A percentile compares a stretch with the other conserved stretches of the same genome.
Conservation (phyloP, 192 early-diverging fungal species). For the Glomus cerebriforme region DNA sequence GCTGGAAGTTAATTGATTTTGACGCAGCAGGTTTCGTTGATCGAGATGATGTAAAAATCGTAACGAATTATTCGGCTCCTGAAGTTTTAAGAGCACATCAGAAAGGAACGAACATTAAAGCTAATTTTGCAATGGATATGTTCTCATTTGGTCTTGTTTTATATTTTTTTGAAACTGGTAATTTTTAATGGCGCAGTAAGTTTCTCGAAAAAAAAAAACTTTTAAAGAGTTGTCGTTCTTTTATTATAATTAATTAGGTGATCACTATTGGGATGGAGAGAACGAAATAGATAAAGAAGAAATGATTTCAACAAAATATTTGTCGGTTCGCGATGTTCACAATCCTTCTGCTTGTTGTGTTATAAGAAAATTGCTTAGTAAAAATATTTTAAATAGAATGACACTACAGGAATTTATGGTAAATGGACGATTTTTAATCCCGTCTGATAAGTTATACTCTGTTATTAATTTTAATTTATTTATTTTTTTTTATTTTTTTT, state of each 20-base stretch:
- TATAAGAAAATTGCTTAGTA: no score
- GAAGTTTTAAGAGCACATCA: background rate
- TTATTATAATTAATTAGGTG: background rate
- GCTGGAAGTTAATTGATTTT: slow-evolving; percentile 6
- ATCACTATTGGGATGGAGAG: background rate
- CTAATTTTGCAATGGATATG: background rate
- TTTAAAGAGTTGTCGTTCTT: no score
- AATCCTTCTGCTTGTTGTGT: no score
- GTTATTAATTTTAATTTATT: no score
- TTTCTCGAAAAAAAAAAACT: no score
- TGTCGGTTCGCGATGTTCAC: no score
- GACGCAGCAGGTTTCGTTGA: background rate
- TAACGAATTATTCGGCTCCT: slow-evolving; percentile 8
- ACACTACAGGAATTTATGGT: no score
- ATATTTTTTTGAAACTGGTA: slow-evolving; percentile 10
- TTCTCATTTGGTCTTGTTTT: slow-evolving; percentile 14
- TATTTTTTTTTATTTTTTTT: no score
- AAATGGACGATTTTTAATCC: no score
- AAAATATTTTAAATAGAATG: no score
- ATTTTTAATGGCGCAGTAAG: background rate
- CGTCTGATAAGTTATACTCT: no score
- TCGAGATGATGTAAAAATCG: background rate
- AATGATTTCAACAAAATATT: background rate
- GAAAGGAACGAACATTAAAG: background rate
- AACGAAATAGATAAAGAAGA: background rate